phyloP scores from a whole-genome alignment of 164 flowering plant genomes.

The Amborella trichopoda region DNA sequence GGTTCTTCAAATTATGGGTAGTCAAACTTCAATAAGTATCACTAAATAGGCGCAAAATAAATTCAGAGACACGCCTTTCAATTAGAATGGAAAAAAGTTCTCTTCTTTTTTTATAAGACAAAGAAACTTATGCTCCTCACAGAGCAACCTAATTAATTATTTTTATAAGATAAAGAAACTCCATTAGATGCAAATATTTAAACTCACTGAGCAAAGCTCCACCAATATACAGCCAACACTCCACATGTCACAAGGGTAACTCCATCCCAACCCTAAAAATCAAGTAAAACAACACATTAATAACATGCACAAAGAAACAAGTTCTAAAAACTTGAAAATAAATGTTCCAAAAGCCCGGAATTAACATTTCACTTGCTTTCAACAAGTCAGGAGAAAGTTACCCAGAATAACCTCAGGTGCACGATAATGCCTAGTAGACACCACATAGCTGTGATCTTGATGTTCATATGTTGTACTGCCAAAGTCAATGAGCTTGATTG shows the following conservation, averaged over 20 bases:
- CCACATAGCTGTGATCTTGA: conserved; percentile 83
- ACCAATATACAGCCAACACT: conserved; percentile 90
- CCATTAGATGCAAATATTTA: not conserved
- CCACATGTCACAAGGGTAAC: conserved; percentile 89
- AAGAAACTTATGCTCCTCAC: not conserved
- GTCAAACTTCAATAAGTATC: too few relatives aligned
- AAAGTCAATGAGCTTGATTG: conserved; percentile 91
- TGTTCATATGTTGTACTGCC: conserved; percentile 87
- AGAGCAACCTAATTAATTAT: not conserved
- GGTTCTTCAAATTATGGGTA: too few relatives aligned
- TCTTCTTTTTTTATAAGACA: too few relatives aligned
- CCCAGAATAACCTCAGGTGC: conserved; percentile 80
- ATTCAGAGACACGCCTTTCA: too few relatives aligned
- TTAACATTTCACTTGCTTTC: too few relatives aligned
- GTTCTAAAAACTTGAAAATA: not conserved
- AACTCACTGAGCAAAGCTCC: conserved; percentile 84
- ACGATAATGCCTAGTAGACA: conserved; percentile 67
- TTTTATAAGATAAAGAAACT: not conserved
- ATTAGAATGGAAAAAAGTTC: too few relatives aligned
- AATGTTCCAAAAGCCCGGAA: too few relatives aligned
- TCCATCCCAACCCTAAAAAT: conserved; percentile 86
- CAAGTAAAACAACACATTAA: not conserved
- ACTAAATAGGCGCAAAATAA: too few relatives aligned
- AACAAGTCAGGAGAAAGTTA: conserved; percentile 13
- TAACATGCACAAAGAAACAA: not conserved